Conservation (phyloP, 164 flowering plant genomes). For the Vitis amurensis region DNA sequence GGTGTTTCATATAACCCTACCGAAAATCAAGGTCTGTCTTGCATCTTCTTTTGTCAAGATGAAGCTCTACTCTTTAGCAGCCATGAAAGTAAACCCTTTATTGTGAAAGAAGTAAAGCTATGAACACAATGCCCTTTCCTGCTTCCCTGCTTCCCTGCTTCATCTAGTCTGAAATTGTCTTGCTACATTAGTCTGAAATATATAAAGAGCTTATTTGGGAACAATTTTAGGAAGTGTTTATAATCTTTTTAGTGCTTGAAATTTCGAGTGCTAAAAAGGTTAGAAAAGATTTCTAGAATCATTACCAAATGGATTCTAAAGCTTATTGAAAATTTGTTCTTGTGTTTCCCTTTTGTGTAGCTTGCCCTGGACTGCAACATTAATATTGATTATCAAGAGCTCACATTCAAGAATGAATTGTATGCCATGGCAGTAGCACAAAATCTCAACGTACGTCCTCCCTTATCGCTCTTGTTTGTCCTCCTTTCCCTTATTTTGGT, state of each 20-base stretch:
- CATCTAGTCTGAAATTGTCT: too few relatives aligned
- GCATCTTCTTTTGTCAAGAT: neutral
- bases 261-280: too few relatives aligned
- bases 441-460: slow-evolving; percentile 9
- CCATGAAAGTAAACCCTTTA: neutral
- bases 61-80: neutral
- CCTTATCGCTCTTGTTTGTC: neutral
- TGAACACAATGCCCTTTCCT: too few relatives aligned
- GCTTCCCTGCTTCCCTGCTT: too few relatives aligned
- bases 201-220: too few relatives aligned
- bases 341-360: slow-evolving; percentile 1
- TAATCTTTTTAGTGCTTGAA: too few relatives aligned
- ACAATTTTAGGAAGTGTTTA: too few relatives aligned
- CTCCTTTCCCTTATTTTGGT: neutral
- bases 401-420: slow-evolving; percentile 8
- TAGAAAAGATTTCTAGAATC: too few relatives aligned
- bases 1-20: slow-evolving; percentile 27
- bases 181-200: too few relatives aligned
- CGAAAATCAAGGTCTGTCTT: slow-evolving; percentile 40
- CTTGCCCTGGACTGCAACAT: slow-evolving; percentile 41
- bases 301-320: too few relatives aligned
- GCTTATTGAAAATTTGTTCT: neutral
- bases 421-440: neutral
- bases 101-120: too few relatives aligned
- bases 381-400: slow-evolving; percentile 15